Percentiles rank a stretch among this genome's conserved stretches.
These are phyloP conservation scores for Cladosporium colombiae DNA, from an alignment of 2,329 filamentous ascomycete species.

Conservation along the genomic window DNA sequence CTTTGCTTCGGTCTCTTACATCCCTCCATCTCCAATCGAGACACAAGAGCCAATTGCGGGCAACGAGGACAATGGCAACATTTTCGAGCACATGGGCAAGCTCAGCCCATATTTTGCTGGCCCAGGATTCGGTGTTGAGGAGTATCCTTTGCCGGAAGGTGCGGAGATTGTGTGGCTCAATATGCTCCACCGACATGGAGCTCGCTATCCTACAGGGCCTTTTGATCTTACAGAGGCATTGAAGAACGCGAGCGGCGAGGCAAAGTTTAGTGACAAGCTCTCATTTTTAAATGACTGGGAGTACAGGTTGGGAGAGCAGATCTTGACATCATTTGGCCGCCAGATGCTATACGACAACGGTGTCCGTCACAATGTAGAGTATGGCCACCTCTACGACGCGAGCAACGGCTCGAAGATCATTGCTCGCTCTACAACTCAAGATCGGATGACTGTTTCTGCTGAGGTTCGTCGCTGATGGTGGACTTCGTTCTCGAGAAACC, in stretches of 20 bases:
- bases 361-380: conserved; percentile 71
- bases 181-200: conserved; percentile 73
- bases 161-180: conserved; percentile 69
- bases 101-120: conserved; percentile 70
- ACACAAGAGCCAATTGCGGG: conserved; percentile 68
- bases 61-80: conserved; percentile 51
- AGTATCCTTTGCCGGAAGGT: conserved; percentile 66
- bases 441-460: conserved; percentile 74
- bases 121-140: conserved; percentile 72
- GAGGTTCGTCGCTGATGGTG: conserved; percentile 42
- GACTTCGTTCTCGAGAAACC: no score
- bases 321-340: conserved; percentile 70
- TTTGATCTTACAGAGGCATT: conserved; percentile 60
- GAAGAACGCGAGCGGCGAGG: conserved; percentile 58
- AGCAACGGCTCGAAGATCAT: conserved; percentile 70
- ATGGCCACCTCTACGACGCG: conserved; percentile 62
- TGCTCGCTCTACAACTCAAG: conserved; percentile 72
- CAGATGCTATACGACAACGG: conserved; percentile 68
- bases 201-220: conserved; percentile 68
- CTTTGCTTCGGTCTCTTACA: conserved; percentile 60
- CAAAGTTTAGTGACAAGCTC: conserved; percentile 60
- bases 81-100: conserved; percentile 71
- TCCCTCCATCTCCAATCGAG: conserved; percentile 69
- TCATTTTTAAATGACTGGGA: conserved; percentile 68
- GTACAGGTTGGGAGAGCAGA: conserved; percentile 69